Percentiles rank a stretch among this genome's conserved stretches.
Conservation (phyloP, 2,329 filamentous ascomycete species). For the Fusarium napiforme region DNA sequence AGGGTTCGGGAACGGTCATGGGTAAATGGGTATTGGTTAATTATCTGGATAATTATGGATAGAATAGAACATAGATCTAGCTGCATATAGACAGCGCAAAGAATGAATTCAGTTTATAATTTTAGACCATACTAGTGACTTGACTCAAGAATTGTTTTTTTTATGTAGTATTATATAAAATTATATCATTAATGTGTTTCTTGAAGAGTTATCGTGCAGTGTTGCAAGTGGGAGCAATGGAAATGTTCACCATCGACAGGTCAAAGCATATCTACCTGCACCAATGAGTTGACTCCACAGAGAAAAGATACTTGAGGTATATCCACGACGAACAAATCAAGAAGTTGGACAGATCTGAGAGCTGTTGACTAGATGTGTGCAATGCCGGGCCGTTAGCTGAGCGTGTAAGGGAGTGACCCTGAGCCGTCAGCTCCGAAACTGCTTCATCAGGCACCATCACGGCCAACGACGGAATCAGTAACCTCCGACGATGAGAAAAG, state of each 20-base stretch:
- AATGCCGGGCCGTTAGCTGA: neutral
- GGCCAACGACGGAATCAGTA: neutral
- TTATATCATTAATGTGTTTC: neutral
- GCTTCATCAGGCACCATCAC: neutral
- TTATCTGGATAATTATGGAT: neutral
- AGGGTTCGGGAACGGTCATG: neutral
- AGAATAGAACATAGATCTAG: neutral
- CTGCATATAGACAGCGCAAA: neutral
- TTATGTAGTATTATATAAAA: fast-evolving
- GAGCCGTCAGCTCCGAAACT: neutral
- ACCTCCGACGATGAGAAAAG: neutral
- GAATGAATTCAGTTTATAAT: neutral
- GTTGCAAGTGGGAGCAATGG: neutral
- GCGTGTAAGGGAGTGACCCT: neutral
- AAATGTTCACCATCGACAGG: neutral
- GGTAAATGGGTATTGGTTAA: neutral
- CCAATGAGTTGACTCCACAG: neutral
- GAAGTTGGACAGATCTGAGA: neutral
- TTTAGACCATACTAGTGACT: neutral
- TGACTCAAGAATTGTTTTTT: fast-evolving
- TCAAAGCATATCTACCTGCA: neutral
- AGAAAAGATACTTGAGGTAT: no score
- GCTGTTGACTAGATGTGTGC: neutral
- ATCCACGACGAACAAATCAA: no score
- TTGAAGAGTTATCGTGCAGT: neutral